Evolutionary conservation across 768 basidiomycete genomes (phyloP).

Genomic region (Phlebiopsis gigantea): DNA sequence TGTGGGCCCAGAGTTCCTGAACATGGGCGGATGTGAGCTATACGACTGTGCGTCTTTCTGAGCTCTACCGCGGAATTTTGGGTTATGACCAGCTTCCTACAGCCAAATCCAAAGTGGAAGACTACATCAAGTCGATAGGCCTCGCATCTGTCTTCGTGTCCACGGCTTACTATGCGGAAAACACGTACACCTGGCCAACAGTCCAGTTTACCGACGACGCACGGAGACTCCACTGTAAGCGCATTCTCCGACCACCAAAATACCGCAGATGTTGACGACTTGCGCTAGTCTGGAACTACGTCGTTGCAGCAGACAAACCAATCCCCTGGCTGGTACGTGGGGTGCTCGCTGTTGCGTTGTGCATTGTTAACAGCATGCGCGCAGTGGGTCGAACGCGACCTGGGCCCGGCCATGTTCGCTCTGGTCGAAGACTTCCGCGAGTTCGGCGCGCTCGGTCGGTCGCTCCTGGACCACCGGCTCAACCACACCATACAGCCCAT

Average conservation of each 20-base stretch:
- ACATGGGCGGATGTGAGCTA: neutral
- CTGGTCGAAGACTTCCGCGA: neutral
- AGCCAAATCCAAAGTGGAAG: neutral
- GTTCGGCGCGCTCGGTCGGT: neutral
- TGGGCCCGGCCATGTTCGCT: neutral
- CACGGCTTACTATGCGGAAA: neutral
- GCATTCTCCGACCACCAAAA: too few species aligned
- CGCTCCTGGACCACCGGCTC: neutral
- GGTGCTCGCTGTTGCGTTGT: neutral
- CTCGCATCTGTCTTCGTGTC: neutral
- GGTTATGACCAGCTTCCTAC: neutral
- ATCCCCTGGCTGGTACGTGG: neutral
- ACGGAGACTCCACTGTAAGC: neutral
- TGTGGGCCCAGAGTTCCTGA: neutral
- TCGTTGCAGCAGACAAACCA: neutral
- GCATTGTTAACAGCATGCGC: neutral
- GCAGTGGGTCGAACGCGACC: neutral
- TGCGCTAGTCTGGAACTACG: neutral
- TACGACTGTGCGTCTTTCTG: neutral
- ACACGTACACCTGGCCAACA: neutral
- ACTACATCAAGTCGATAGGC: neutral
- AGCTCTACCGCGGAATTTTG: neutral
- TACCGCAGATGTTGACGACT: neutral
- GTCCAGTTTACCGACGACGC: neutral
- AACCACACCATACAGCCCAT: neutral